Base-by-base conservation (phyloP, 2,329 filamentous ascomycete genomes). In the Clarireedia paspali region DNA sequence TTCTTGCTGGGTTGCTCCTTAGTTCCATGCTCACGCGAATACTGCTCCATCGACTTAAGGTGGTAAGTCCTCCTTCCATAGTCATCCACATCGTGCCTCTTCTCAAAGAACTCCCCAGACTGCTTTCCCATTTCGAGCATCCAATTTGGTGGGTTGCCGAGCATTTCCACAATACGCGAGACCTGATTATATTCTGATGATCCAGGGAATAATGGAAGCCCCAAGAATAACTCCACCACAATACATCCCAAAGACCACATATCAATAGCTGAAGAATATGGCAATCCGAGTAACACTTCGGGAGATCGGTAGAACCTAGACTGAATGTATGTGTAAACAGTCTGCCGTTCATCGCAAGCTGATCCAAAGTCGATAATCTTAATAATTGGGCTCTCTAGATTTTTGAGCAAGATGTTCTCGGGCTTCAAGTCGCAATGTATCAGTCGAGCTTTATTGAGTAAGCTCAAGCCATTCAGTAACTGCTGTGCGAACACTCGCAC, bases 191-290 rank as follows among this genome's bases (percentile, higher is more conserved):
- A 99, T 72, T 99, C 94, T 2, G 94, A 99, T 0, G 92, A 97
- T 27, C 94, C 94, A 6, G 94, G 94, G 72, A 99, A 99, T 2
- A 99, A 74, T 1, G 94, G 94, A 50, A 99, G 77, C 47, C 94
- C 94, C 1, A 99, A 79, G 77, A 99, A 99, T 17, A 99, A 79
- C 72, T 99, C 94, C 24, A 99, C 94, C 15, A 99, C 92, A 63
- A 99, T 99, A 72, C 94, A 99, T 53, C 94, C 94, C 46, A 99
- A 77, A 4, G 94, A 99, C 94, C 94, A 99, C 92, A 99, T 99
- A 69, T 99, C 94, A 67, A 99, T 99, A 45, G 94, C 94, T 4
- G 94, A 96, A 14, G 94, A 97, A 71, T 99, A 99, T 58, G 94
- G 94, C 48, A 99, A 75, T 4, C 94, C 94, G n/a, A 99, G 77